These are phyloP conservation scores for Cucurbitaria berberidis DNA, from an alignment of 2,329 filamentous ascomycete genomes.

Conservation along the genomic window DNA sequence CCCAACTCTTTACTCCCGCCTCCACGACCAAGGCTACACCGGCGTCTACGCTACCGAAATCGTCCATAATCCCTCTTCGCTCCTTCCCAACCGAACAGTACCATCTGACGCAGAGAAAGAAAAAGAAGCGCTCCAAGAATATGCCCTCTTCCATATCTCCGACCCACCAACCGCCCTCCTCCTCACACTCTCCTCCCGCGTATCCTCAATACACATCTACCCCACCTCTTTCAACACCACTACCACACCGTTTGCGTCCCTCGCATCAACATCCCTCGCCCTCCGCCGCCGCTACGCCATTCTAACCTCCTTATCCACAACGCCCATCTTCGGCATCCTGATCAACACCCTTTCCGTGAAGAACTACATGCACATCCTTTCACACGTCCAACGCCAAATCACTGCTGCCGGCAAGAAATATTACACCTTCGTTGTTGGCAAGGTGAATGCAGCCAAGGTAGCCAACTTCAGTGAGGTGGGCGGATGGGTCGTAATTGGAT, in stretches of 20 bases:
- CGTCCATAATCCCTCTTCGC: constrained; percentile 76
- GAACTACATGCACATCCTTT: constrained; percentile 84
- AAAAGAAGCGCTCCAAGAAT: constrained; percentile 63
- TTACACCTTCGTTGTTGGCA: constrained; percentile 96
- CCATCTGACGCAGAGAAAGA: constrained; percentile 57
- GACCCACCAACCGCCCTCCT: constrained; percentile 81
- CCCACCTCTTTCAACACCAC: constrained; percentile 57
- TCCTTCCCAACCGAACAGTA: constrained; percentile 82
- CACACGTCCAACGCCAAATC: constrained; percentile 75
- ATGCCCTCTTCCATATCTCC: constrained; percentile 84
- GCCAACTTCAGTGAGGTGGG: constrained; percentile 96
- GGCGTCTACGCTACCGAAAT: constrained; percentile 73
- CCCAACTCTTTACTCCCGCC: constrained; percentile 58
- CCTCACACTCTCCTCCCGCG: constrained; percentile 82
- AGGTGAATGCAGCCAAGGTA: constrained; percentile 92
- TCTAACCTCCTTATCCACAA: constrained; percentile 78
- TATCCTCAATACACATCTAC: constrained; percentile 79
- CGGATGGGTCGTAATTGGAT: constrained; percentile 96
- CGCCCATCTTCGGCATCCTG: constrained; percentile 87
- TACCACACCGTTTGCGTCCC: constrained; percentile 41
- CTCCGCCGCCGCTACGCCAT: constrained; percentile 89
- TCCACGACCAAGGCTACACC: constrained; percentile 71
- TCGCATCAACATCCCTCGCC: constrained; percentile 60
- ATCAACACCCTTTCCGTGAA: constrained; percentile 94
- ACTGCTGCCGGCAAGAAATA: constrained; percentile 85